Conservation (phyloP, 225 moss, liverwort and hornwort genomes). For the Lunularia cruciata region DNA sequence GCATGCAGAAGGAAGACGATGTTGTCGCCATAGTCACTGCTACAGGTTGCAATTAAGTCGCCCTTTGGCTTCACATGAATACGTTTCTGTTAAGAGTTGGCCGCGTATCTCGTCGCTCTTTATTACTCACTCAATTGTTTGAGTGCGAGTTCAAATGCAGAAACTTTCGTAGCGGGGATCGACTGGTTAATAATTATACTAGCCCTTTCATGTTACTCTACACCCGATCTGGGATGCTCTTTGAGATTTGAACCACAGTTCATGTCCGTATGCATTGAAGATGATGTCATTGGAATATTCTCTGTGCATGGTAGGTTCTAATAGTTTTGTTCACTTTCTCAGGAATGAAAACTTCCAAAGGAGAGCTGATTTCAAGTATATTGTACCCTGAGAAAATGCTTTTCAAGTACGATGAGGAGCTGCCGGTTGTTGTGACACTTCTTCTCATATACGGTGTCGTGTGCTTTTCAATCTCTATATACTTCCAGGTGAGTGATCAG, state of each 20-base stretch:
- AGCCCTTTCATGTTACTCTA: no score
- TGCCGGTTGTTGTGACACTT: constrained; percentile 65
- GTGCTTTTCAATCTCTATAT: constrained; percentile 60
- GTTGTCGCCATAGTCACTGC: constrained; percentile 69
- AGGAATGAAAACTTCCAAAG: constrained; percentile 90
- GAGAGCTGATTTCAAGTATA: constrained; percentile 66
- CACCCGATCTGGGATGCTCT: no score
- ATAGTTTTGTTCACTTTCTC: not conserved
- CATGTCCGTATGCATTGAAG: no score
- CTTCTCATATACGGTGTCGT: constrained; percentile 61
- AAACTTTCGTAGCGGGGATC: no score
- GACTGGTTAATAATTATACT: no score
- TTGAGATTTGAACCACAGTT: no score
- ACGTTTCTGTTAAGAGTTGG: no score
- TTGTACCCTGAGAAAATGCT: constrained; percentile 81
- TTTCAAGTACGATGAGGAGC: constrained; percentile 92
- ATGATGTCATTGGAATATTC: constrained; percentile 4
- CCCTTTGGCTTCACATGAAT: not conserved
- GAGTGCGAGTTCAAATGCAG: no score
- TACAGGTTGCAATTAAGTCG: constrained; percentile 51
- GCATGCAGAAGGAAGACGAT: constrained; percentile 51
- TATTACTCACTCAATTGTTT: no score
- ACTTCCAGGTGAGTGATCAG: constrained; percentile 68
- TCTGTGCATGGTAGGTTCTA: no score
- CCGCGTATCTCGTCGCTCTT: no score